These are phyloP conservation scores for Trypanosoma lewisi DNA, from an alignment of 208 protist species.

Conservation along the genomic window DNA sequence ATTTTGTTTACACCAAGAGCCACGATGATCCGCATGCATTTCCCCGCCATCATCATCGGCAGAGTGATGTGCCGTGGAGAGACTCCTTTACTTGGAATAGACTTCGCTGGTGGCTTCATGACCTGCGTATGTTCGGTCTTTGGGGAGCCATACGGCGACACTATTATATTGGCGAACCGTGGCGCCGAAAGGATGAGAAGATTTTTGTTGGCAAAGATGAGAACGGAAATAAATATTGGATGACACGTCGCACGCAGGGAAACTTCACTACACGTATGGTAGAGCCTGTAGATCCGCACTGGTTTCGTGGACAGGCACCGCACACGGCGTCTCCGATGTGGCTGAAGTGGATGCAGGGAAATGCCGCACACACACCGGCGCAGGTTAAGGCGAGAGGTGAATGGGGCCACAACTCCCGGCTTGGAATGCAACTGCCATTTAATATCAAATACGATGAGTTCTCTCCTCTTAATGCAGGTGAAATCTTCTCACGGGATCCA, in stretches of 20 bases:
- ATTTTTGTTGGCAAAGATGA: conserved; percentile 92
- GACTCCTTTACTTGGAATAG: conserved; percentile 69
- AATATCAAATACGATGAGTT: conserved; percentile 86
- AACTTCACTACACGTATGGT: conserved; percentile 59
- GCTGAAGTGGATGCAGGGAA: conserved; percentile 85
- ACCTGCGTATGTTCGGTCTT: conserved; percentile 91
- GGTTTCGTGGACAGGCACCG: conserved; percentile 77
- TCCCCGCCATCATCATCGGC: conserved; percentile 77
- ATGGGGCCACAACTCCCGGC: conserved; percentile 83
- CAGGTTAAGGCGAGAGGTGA: conserved; percentile 87
- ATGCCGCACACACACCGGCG: conserved; percentile 78
- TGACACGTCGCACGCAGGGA: conserved; percentile 54
- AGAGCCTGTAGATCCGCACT: conserved; percentile 81
- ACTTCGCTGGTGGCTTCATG: conserved; percentile 84
- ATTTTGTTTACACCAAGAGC: conserved; percentile 79
- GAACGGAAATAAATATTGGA: conserved; percentile 91
- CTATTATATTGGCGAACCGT: conserved; percentile 86
- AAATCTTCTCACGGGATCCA: conserved; percentile 72
- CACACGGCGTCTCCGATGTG: conserved; percentile 70
- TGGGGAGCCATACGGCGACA: conserved; percentile 66
- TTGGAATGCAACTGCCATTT: conserved; percentile 76
- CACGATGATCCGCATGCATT: conserved; percentile 71
- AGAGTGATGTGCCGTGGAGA: conserved; percentile 72
- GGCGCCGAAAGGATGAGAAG: conserved; percentile 88
- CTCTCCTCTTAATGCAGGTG: conserved; percentile 61